Evolutionary conservation across 1,139 yeast species (phyloP).

Genomic region (Debaryomyces robertsiae): DNA sequence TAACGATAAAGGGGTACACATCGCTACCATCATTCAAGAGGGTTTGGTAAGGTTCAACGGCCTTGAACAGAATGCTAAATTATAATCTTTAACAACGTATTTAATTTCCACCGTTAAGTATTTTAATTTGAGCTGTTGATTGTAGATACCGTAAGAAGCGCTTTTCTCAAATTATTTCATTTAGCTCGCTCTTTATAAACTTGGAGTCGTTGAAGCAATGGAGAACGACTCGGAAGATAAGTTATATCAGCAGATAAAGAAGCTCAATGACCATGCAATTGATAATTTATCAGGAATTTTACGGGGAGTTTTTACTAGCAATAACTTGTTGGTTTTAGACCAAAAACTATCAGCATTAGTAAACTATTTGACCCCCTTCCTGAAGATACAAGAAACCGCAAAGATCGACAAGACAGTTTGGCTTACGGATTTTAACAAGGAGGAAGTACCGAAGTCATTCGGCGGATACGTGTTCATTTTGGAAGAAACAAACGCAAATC

Average conservation of each 20-base stretch:
- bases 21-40: conserved; percentile 70
- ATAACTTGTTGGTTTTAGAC: conserved; percentile 59
- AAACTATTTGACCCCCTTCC: conserved; percentile 64
- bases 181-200: too few species aligned
- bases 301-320: conserved; percentile 29
- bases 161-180: background rate
- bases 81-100: conserved; percentile 9
- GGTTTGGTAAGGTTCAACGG: conserved; percentile 46
- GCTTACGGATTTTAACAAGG: conserved; percentile 41
- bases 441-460: conserved; percentile 21
- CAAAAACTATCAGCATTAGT: conserved; percentile 54
- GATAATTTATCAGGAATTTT: conserved; percentile 28
- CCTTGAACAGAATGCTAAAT: conserved; percentile 19
- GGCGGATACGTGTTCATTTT: conserved; percentile 43
- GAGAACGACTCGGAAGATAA: background rate
- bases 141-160: conserved; percentile 1
- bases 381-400: conserved; percentile 54
- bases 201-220: conserved; percentile 4
- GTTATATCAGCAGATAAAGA: conserved; percentile 1
- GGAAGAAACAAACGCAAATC: conserved; percentile 23
- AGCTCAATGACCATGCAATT: conserved; percentile 23
- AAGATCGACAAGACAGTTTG: conserved; percentile 63
- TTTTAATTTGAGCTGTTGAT: too few species aligned
- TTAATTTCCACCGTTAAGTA: too few species aligned
- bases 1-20: conserved; percentile 51